Percentiles rank a stretch among this genome's conserved stretches.
phyloP scores from a whole-genome alignment of 768 basidiomycete species.

The Dendrothele bispora region DNA sequence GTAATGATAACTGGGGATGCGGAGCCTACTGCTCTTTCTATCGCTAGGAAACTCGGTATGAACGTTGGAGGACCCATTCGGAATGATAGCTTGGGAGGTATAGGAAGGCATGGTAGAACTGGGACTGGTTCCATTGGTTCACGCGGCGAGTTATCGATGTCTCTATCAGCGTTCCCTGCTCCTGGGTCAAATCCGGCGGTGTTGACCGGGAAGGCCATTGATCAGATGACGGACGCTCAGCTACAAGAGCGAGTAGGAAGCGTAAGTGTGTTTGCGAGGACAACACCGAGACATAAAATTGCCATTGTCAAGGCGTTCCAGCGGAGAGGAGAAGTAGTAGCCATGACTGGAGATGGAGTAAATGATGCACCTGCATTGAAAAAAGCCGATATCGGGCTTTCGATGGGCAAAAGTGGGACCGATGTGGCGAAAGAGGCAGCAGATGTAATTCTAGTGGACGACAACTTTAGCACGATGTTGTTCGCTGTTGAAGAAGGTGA shows the following conservation, averaged over 20 bases:
- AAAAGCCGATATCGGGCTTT: slow-evolving; percentile 97
- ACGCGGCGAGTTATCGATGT: slow-evolving; percentile 7
- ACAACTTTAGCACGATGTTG: slow-evolving; percentile 93
- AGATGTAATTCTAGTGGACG: slow-evolving; percentile 94
- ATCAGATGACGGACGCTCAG: slow-evolving; percentile 79
- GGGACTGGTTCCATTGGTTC: slow-evolving; percentile 11
- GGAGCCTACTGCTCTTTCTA: slow-evolving; percentile 86
- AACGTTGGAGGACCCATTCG: slow-evolving; percentile 52
- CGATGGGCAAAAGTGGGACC: slow-evolving; percentile 98
- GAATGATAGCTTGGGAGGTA: slow-evolving; percentile 39
- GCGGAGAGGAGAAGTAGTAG: slow-evolving; percentile 83
- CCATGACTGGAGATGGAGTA: slow-evolving; percentile 98
- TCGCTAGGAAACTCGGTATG: slow-evolving; percentile 84
- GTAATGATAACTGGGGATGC: slow-evolving; percentile 99
- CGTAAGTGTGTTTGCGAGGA: slow-evolving; percentile 90
- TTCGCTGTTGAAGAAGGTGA: slow-evolving; percentile 92
- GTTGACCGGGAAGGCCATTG: slow-evolving; percentile 82
- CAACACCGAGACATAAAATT: slow-evolving; percentile 98
- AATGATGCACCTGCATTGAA: slow-evolving; percentile 97
- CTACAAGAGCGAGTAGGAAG: slow-evolving; percentile 78
- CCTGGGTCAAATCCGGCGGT: neutral
- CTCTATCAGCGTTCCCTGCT: no score
- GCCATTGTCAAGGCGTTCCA: slow-evolving; percentile 95
- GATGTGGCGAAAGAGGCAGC: slow-evolving; percentile 99
- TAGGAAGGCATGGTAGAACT: slow-evolving; percentile 16